Percentiles rank a stretch among this genome's conserved stretches.
These are phyloP conservation scores for Scedosporium aurantiacum DNA, from an alignment of 2,329 filamentous ascomycete species.

Conservation along the genomic window DNA sequence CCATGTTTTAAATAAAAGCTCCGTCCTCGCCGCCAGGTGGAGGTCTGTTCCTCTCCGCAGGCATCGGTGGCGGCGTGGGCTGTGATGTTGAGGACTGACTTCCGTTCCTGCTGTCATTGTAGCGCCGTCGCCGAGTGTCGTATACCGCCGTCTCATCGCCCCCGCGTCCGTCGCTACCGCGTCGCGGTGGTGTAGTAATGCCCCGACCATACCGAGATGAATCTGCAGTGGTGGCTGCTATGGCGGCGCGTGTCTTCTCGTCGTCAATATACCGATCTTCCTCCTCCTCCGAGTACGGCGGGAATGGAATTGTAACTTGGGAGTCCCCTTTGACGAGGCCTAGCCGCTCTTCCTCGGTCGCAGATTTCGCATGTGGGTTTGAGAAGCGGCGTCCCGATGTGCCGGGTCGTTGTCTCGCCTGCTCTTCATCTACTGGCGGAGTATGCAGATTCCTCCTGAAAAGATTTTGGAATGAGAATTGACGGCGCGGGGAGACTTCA, in stretches of 20 bases:
- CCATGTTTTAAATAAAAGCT: slow-evolving; percentile 2
- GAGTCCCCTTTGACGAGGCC: slow-evolving; percentile 72
- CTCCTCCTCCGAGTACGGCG: slow-evolving; percentile 24
- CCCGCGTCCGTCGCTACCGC: slow-evolving; percentile 15
- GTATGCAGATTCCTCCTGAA: slow-evolving; percentile 38
- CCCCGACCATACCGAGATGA: slow-evolving; percentile 27
- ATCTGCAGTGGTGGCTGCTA: slow-evolving; percentile 10
- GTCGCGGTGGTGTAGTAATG: slow-evolving; percentile 27
- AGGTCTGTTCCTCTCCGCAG: not conserved
- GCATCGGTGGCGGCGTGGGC: not conserved
- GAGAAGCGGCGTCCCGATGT: slow-evolving; percentile 25
- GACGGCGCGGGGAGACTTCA: slow-evolving; percentile 49
- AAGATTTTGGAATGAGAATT: slow-evolving; percentile 88
- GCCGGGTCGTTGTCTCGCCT: slow-evolving; percentile 10
- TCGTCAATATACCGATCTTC: slow-evolving; percentile 18
- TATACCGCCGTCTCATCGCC: not conserved
- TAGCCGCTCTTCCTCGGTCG: slow-evolving; percentile 71
- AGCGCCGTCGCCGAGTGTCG: not conserved
- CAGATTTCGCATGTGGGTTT: slow-evolving; percentile 33
- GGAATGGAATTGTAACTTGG: slow-evolving; percentile 22
- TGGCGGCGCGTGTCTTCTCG: slow-evolving; percentile 12
- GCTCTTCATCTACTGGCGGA: slow-evolving; percentile 33
- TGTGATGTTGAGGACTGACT: not conserved
- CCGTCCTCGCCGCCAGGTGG: not conserved
- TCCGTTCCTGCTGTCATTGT: not conserved